These are phyloP conservation scores for Thecaphora thlaspeos DNA, from an alignment of 1,284 basidiomycete species.

Conservation along the genomic window DNA sequence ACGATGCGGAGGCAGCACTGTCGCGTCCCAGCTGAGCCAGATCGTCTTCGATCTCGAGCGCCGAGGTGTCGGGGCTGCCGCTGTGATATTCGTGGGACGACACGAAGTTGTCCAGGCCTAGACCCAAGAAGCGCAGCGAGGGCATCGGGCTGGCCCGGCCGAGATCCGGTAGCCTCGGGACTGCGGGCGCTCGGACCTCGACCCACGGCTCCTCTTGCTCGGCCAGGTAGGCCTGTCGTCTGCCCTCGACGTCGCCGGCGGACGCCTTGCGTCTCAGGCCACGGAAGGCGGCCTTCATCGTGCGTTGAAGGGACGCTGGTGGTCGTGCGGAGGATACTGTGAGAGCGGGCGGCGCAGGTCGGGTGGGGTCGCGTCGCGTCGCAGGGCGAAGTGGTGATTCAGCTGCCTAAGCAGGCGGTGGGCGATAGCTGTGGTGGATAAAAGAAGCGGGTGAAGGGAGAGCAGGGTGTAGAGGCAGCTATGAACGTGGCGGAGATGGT, in stretches of 20 bases:
- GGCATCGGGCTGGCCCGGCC: background rate
- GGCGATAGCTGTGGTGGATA: no score
- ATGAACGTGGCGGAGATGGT: no score
- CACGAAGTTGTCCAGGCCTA: conserved; percentile 13
- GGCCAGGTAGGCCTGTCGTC: background rate
- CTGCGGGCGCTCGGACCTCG: background rate
- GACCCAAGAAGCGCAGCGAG: conserved; percentile 6
- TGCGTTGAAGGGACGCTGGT: background rate
- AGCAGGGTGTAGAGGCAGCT: no score
- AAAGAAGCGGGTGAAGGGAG: no score
- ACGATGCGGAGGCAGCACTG: background rate
- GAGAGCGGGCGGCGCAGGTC: no score
- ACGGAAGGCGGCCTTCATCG: conserved; percentile 18
- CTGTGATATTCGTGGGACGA: no score
- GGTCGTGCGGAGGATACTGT: no score
- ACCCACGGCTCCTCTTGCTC: background rate
- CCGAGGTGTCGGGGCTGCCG: background rate
- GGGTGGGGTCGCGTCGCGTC: no score
- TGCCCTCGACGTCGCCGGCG: background rate
- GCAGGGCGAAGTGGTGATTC: no score
- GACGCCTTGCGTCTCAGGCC: conserved; percentile 15
- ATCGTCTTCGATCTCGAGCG: background rate
- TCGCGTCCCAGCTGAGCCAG: background rate
- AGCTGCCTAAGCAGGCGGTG: no score
- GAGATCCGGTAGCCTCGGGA: background rate